Base-by-base conservation (phyloP, 2,329 filamentous ascomycete genomes). In the Aspergillus terreus region DNA sequence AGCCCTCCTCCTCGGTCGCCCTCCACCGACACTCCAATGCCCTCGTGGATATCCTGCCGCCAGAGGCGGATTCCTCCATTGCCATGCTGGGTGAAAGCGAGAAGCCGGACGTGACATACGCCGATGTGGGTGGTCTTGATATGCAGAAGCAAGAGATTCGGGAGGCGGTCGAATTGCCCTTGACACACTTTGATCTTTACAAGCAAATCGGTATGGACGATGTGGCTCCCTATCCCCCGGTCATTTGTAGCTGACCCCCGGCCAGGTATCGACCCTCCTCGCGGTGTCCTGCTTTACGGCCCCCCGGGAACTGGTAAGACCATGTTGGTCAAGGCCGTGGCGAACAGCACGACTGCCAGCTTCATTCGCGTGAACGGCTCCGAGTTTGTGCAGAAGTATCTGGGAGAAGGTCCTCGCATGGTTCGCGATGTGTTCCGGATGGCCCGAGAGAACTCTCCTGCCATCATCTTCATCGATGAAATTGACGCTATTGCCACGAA, bases 111-210 rank as follows among this genome's bases (percentile, higher is more conserved):
- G 90, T 99, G 54, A 95, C 92, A 41, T 99, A 99, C 66, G 92
- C 92, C 56, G 94, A 99, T 72, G 94, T 99, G 56, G 94, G 94
- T 78, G 94, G 94, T 45, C 77, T 97, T 60, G 94, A 99, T 67
- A 99, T 99, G 94, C 94, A 99, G 77, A 99, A 99, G 80, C 94
- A 99, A 77, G 94, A 99, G 75, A 99, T 99, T 59, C 84, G 94
- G 60, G 94, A 99, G 76, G 94, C 94, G 10, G 94, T 99, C 49
- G 94, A 99, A 79, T 80, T 99, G 59, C 94, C 94, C 32, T 80
- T 99, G 64, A 96, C 92, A 56, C 94, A 97, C 73, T 97, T 97
- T 72, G 92, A 97, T 73, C 86, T 97, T 35, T 99, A 99, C 82
- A 95, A 92, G 77, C 94, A 99, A 76, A 99, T 99, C 60, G 94